phyloP scores from a whole-genome alignment of 306 rosid species.

The Luffa acutangula region DNA sequence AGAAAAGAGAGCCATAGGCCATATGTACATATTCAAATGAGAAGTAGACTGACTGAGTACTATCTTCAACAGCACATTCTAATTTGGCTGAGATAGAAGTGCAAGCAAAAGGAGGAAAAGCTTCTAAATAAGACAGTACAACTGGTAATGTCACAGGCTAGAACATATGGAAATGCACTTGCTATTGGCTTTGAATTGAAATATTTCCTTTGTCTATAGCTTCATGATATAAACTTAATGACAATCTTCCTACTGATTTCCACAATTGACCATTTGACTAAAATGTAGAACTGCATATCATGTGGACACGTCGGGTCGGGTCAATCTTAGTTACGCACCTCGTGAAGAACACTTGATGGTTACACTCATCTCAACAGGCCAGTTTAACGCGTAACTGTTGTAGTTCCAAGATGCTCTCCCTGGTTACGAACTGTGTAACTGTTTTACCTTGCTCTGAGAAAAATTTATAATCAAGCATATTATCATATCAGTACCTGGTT shows the following conservation, averaged over 20 bases:
- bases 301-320: not conserved
- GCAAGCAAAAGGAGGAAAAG: not conserved
- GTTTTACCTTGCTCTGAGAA: not conserved
- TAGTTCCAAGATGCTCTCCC: not conserved
- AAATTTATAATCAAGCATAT: not conserved
- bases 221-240: not conserved
- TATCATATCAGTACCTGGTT: not conserved
- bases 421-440: not conserved
- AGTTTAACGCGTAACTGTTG: not conserved
- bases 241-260: not conserved
- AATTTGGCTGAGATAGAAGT: not conserved
- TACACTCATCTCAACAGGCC: not conserved
- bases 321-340: not conserved
- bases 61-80: not conserved
- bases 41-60: not conserved
- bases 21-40: not conserved
- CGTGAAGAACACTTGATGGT: not conserved
- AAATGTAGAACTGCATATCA: not conserved
- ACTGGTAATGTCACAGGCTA: not conserved
- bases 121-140: not conserved
- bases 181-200: not conserved
- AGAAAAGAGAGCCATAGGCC: not conserved
- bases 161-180: not conserved
- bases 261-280: not conserved
- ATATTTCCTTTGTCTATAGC: not conserved